Conservation (phyloP, 2,329 filamentous ascomycete genomes). For the Coniella lustricola region DNA sequence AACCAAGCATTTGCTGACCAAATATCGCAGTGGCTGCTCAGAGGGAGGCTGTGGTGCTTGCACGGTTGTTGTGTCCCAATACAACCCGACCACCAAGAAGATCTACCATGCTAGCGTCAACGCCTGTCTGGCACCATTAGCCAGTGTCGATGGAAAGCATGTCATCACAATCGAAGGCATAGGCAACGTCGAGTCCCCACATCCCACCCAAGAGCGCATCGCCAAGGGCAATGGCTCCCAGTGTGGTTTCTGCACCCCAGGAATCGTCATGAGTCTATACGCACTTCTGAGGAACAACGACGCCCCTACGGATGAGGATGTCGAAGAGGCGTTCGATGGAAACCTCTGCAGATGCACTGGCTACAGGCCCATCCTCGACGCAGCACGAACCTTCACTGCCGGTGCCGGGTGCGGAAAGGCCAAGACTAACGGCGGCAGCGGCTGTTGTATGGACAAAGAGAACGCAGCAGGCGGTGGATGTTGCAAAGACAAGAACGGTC, state of each 20-base stretch:
- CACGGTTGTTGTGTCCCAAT: slow-evolving; percentile 89
- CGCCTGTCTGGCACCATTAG: slow-evolving; percentile 85
- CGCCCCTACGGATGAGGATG: slow-evolving; percentile 67
- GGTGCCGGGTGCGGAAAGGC: slow-evolving; percentile 45
- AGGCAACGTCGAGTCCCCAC: slow-evolving; percentile 76
- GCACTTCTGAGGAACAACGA: slow-evolving; percentile 82
- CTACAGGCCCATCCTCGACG: slow-evolving; percentile 88
- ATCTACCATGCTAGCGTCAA: slow-evolving; percentile 97
- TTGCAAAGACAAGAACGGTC: slow-evolving; percentile 54
- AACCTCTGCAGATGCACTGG: slow-evolving; percentile 95
- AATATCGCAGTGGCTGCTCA: slow-evolving; percentile 63
- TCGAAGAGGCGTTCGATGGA: slow-evolving; percentile 95
- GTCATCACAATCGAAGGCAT: slow-evolving; percentile 97
- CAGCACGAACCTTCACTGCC: slow-evolving; percentile 78
- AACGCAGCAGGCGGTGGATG: slow-evolving; percentile 51
- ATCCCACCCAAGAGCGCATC: slow-evolving; percentile 85
- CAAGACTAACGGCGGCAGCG: slow-evolving; percentile 41
- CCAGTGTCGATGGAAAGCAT: slow-evolving; percentile 94
- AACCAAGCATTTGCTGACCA: background rate
- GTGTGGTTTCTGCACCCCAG: slow-evolving; percentile 90
- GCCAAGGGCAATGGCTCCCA: slow-evolving; percentile 89
- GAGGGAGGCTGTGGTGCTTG: slow-evolving; percentile 96
- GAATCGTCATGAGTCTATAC: slow-evolving; percentile 97
- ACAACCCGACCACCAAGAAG: slow-evolving; percentile 83
- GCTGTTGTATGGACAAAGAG: slow-evolving; percentile 67